Evolutionary conservation across 495 filamentous ascomycete species (phyloP).

Genomic region (Penicillium coprophilum): DNA sequence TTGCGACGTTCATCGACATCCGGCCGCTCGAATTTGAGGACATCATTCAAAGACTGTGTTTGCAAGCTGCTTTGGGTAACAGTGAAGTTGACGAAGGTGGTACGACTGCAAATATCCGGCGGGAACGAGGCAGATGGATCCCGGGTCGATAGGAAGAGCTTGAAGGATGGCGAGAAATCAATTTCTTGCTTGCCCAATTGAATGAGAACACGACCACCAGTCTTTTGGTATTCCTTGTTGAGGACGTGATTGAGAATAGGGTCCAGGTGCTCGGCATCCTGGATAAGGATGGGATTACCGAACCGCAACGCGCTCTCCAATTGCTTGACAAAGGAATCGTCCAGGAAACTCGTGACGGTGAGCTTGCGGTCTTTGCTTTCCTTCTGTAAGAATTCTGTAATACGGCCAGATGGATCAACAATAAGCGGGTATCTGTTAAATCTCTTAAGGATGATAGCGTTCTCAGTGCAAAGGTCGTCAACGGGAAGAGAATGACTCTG

Average conservation of each 20-base stretch:
- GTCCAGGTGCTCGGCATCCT: slow-evolving; percentile 96
- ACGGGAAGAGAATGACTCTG: slow-evolving; percentile 93
- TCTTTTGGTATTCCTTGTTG: slow-evolving; percentile 99
- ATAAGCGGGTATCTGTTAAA: slow-evolving; percentile 99
- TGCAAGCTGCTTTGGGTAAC: slow-evolving; percentile 98
- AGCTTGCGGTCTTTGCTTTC: slow-evolving; percentile 90
- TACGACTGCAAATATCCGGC: slow-evolving; percentile 97
- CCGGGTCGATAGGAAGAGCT: slow-evolving; percentile 88
- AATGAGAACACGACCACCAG: slow-evolving; percentile 96
- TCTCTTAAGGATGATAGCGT: slow-evolving; percentile 92
- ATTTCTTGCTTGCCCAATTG: slow-evolving; percentile 99
- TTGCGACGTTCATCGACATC: slow-evolving; percentile 97
- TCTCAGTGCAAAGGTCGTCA: slow-evolving; percentile 98
- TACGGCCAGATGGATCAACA: slow-evolving; percentile 93
- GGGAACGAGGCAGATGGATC: slow-evolving; percentile 96
- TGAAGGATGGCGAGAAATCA: slow-evolving; percentile 97
- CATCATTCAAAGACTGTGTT: slow-evolving; percentile 94
- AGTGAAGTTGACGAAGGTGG: slow-evolving; percentile 99
- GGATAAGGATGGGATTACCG: slow-evolving; percentile 96
- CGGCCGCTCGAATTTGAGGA: slow-evolving; percentile 93
- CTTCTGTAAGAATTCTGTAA: slow-evolving; percentile 90
- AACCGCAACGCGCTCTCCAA: slow-evolving; percentile 95
- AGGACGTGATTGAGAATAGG: slow-evolving; percentile 97
- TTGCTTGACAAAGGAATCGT: slow-evolving; percentile 97
- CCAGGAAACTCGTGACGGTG: slow-evolving; percentile 96